These are phyloP conservation scores for Theileria equi DNA, from an alignment of 169 alveolate genomes.

Conservation along the genomic window DNA sequence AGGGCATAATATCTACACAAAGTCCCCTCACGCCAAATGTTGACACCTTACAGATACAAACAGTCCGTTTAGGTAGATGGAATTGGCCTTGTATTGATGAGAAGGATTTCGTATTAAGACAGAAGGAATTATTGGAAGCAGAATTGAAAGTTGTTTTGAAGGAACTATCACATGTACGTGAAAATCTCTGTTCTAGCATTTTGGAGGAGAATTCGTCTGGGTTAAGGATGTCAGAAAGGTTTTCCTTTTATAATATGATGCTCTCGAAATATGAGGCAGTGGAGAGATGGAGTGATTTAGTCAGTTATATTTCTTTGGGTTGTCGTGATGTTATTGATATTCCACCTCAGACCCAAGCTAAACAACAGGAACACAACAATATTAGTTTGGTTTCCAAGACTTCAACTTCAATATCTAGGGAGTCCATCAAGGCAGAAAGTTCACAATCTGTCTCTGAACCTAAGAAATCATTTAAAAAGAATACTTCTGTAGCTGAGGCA, in stretches of 20 bases:
- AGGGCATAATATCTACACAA: too few relatives aligned
- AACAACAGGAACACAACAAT: background rate
- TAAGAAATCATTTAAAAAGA: too few relatives aligned
- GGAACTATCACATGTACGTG: constrained; percentile 18
- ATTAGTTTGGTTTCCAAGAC: background rate
- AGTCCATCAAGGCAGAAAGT: background rate
- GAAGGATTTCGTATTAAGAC: constrained; percentile 24
- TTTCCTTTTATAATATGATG: background rate
- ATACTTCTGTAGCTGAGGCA: too few relatives aligned
- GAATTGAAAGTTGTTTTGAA: constrained; percentile 16
- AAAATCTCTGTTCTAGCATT: constrained; percentile 29
- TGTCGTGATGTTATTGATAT: background rate
- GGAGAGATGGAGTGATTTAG: constrained; percentile 32
- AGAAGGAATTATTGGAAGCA: constrained; percentile 32
- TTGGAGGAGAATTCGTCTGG: constrained; percentile 11
- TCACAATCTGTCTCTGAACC: too few relatives aligned
- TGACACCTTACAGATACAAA: background rate
- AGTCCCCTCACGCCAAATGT: background rate
- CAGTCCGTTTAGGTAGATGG: constrained; percentile 17
- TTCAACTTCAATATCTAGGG: background rate
- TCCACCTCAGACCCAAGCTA: background rate
- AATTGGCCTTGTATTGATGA: constrained; percentile 31
- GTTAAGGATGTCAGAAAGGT: constrained; percentile 18
- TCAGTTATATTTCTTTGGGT: constrained; percentile 3
- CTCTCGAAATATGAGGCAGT: constrained; percentile 29